Percentiles rank a stretch among this genome's conserved stretches.
These are phyloP conservation scores for Plicaturopsis crispa DNA, from an alignment of 768 basidiomycete species.

Conservation along the genomic window DNA sequence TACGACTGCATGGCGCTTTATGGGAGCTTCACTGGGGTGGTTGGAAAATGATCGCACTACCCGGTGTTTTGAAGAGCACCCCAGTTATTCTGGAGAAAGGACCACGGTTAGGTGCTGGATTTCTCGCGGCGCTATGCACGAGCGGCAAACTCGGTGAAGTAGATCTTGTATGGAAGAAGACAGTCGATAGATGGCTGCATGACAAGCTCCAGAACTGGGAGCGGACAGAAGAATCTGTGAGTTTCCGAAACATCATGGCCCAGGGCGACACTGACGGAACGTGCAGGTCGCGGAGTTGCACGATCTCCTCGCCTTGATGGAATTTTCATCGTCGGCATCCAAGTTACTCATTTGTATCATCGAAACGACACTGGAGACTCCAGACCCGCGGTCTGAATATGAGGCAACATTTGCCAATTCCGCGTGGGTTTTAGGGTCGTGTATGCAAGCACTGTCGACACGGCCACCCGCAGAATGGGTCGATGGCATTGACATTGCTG, in stretches of 20 bases:
- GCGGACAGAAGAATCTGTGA: conserved; percentile 30
- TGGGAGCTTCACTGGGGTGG: conserved; percentile 54
- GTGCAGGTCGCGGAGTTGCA: conserved; percentile 42
- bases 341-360: conserved; percentile 39
- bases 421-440: conserved; percentile 54
- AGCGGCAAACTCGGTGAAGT: conserved; percentile 39
- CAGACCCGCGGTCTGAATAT: conserved; percentile 18
- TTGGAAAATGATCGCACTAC: conserved; percentile 65
- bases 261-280: too few relatives aligned
- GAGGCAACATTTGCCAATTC: conserved; percentile 29
- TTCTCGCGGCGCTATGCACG: conserved; percentile 42
- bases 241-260: too few relatives aligned
- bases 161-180: conserved; percentile 53
- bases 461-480: conserved; percentile 38
- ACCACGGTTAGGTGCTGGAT: conserved; percentile 32
- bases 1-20: conserved; percentile 52
- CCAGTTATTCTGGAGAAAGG: conserved; percentile 36
- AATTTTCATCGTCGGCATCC: conserved; percentile 39
- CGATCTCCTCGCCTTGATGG: conserved; percentile 45
- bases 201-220: conserved; percentile 34
- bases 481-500: conserved; percentile 21
- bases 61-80: conserved; percentile 46
- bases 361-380: conserved; percentile 26
- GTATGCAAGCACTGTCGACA: conserved; percentile 44
- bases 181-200: conserved; percentile 42